These are phyloP conservation scores for Nitzschia inconspicua DNA, from an alignment of 108 stramenopile species.

Conservation along the genomic window DNA sequence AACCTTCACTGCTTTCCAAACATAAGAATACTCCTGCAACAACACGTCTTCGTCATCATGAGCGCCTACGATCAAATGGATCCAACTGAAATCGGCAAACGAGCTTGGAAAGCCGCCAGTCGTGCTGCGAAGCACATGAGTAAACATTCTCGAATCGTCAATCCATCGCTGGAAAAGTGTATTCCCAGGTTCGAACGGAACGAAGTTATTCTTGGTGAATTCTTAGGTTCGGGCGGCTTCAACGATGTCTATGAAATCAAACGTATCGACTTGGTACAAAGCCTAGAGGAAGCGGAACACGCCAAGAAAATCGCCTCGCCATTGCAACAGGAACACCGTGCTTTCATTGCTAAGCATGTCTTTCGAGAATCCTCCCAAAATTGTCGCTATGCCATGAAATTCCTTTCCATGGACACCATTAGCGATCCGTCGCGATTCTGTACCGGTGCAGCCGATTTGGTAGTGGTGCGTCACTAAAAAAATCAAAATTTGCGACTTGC, in stretches of 20 bases:
- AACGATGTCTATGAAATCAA: slow-evolving; percentile 76
- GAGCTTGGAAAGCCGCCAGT: slow-evolving; percentile 56
- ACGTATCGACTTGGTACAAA: slow-evolving; percentile 27
- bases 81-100: slow-evolving; percentile 40
- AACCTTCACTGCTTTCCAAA: no score
- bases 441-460: slow-evolving; percentile 73
- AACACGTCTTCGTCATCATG: slow-evolving; percentile 18
- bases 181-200: slow-evolving; percentile 57
- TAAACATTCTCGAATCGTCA: slow-evolving; percentile 56
- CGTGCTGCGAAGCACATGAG: slow-evolving; percentile 59
- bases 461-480: slow-evolving; percentile 53
- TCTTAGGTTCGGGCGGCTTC: slow-evolving; percentile 73
- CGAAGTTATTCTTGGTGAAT: slow-evolving; percentile 60
- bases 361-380: slow-evolving; percentile 46
- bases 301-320: slow-evolving; percentile 49
- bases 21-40: no score
- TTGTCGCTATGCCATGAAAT: slow-evolving; percentile 61
- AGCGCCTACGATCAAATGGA: slow-evolving; percentile 22
- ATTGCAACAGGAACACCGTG: slow-evolving; percentile 44
- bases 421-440: slow-evolving; percentile 51
- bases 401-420: slow-evolving; percentile 54
- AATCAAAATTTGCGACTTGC: neutral
- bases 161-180: slow-evolving; percentile 53
- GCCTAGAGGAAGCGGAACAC: slow-evolving; percentile 33
- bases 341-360: slow-evolving; percentile 41